Percentiles rank a stretch among this genome's conserved stretches.
phyloP scores from a whole-genome alignment of 202 grass and related monocot species.

The Panicum hallii region DNA sequence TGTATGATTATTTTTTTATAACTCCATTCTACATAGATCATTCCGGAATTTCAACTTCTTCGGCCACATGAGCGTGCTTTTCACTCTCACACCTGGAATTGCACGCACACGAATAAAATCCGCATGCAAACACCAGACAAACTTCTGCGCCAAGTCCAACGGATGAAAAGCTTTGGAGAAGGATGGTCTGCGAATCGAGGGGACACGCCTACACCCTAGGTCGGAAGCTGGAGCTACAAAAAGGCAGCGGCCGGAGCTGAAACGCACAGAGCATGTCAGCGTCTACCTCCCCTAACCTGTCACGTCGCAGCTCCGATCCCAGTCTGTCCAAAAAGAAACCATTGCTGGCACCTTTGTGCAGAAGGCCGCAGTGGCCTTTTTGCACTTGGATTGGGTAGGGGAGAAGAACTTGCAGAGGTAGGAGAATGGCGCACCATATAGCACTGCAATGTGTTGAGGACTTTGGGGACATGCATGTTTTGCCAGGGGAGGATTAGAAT shows the following conservation, averaged over 20 bases:
- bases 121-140: constrained; percentile 20
- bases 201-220: constrained; percentile 37
- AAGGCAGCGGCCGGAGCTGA: not conserved
- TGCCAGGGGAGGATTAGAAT: not conserved
- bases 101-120: not conserved
- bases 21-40: not conserved
- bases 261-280: not conserved
- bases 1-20: no score
- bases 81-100: not conserved
- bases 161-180: not conserved
- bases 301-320: not conserved
- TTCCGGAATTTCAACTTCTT: not conserved
- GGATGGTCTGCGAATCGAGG: constrained; percentile 1
- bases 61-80: not conserved
- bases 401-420: not conserved
- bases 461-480: constrained; percentile 29
- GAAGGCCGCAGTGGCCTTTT: constrained; percentile 37
- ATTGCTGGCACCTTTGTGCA: not conserved
- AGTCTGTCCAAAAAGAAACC: constrained; percentile 11
- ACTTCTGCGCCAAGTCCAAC: not conserved
- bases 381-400: not conserved
- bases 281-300: not conserved
- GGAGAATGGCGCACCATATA: not conserved
- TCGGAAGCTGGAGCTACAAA: constrained; percentile 12
- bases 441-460: not conserved